These are phyloP conservation scores for Leucaena leucocephala DNA, from an alignment of 306 rosid species.

Conservation along the genomic window DNA sequence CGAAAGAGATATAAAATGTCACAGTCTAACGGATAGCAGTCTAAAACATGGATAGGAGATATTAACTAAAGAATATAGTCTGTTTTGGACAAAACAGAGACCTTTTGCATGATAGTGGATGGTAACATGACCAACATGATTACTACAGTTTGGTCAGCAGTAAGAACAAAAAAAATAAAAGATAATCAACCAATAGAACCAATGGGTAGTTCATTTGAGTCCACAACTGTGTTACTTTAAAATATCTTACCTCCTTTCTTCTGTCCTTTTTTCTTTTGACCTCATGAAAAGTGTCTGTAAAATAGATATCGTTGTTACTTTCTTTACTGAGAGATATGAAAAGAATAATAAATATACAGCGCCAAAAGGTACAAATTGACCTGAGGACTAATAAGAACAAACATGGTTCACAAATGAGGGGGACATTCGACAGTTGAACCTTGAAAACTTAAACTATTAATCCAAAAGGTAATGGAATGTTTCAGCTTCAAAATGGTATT, in stretches of 20 bases:
- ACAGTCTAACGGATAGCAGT: background rate
- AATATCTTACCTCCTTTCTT: conserved; percentile 63
- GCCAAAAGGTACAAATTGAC: background rate
- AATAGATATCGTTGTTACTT: conserved; percentile 28
- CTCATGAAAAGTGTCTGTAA: conserved; percentile 68
- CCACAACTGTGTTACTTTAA: background rate
- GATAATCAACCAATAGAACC: conserved; percentile 18
- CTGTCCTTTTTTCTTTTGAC: conserved; percentile 74
- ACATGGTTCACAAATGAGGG: background rate
- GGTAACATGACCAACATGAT: background rate
- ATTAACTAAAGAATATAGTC: background rate
- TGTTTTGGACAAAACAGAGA: background rate
- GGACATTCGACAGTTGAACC: background rate
- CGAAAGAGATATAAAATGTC: background rate
- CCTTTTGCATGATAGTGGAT: background rate
- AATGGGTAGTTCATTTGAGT: background rate
- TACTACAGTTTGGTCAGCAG: background rate
- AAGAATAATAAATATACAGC: no score
- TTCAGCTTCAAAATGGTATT: background rate
- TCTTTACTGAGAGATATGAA: background rate
- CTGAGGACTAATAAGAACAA: background rate
- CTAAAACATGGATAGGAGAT: background rate
- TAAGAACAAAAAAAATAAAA: conserved; percentile 2
- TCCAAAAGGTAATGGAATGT: background rate
- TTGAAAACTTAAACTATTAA: background rate